phyloP scores from a whole-genome alignment of 257 asterid species.

The Solanum sejunctum region DNA sequence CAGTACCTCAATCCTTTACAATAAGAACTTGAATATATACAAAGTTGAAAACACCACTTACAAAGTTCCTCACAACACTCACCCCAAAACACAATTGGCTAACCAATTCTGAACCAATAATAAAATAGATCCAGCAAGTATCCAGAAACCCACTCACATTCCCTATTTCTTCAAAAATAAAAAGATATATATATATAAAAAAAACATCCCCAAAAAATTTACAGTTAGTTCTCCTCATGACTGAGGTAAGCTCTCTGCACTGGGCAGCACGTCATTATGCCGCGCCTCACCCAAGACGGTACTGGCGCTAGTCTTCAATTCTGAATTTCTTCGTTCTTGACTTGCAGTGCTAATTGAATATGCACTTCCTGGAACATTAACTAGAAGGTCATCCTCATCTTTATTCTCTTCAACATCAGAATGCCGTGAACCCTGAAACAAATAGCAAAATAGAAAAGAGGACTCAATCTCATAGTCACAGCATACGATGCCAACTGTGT shows the following conservation, averaged over 20 bases:
- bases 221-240: background rate
- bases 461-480: background rate
- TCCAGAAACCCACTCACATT: background rate
- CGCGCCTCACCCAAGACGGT: background rate
- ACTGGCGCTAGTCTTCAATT: background rate
- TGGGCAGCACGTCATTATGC: background rate
- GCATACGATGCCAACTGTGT: background rate
- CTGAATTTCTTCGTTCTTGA: slow-evolving; percentile 1
- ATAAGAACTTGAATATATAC: background rate
- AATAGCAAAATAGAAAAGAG: background rate
- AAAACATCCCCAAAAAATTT: background rate
- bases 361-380: slow-evolving; percentile 90
- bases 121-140: background rate
- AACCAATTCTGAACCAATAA: background rate
- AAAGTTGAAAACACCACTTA: background rate
- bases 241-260: background rate
- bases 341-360: slow-evolving; percentile 31
- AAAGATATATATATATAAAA: background rate
- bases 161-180: background rate
- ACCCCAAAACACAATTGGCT: background rate
- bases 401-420: slow-evolving; percentile 7
- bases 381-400: slow-evolving; percentile 45
- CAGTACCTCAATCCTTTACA: background rate
- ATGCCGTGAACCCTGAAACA: slow-evolving; percentile 20
- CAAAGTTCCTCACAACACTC: background rate